Evolutionary conservation across 352 stramenopile species (phyloP).

Genomic region (Pythium myriotylum): DNA sequence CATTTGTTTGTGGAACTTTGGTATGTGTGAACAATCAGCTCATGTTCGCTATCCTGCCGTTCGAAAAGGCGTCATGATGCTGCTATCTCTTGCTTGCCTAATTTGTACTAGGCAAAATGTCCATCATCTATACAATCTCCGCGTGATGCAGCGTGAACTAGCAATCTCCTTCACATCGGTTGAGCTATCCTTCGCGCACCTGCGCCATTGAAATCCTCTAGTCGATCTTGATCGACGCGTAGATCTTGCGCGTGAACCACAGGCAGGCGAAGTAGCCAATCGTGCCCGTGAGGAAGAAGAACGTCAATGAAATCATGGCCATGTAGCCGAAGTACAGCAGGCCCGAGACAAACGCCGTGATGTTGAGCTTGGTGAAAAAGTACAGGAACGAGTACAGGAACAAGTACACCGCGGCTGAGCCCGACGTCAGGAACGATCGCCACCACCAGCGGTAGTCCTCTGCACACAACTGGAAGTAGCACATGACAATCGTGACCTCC

Average conservation of each 20-base stretch:
- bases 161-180: constrained; percentile 13
- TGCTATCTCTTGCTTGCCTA: background rate
- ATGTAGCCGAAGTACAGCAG: constrained; percentile 99
- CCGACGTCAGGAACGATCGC: constrained; percentile 96
- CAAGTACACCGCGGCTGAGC: constrained; percentile 96
- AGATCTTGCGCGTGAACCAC: constrained; percentile 99
- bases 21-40: constrained; percentile 14
- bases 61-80: constrained; percentile 13
- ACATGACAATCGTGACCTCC: constrained; percentile 99
- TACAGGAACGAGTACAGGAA: constrained; percentile 99
- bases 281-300: constrained; percentile 97
- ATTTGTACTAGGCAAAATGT: constrained; percentile 13
- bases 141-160: constrained; percentile 5
- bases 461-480: constrained; percentile 99
- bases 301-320: constrained; percentile 95
- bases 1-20: constrained; percentile 18
- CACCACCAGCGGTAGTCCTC: constrained; percentile 99
- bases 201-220: constrained; percentile 39
- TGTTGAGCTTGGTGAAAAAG: constrained; percentile 97
- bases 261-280: constrained; percentile 98
- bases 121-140: constrained; percentile 20
- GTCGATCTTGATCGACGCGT: constrained; percentile 94
- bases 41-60: constrained; percentile 16
- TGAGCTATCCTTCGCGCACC: background rate
- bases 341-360: constrained; percentile 92